Conservation (phyloP, 106 monocot species). For the Chionographis japonica region DNA sequence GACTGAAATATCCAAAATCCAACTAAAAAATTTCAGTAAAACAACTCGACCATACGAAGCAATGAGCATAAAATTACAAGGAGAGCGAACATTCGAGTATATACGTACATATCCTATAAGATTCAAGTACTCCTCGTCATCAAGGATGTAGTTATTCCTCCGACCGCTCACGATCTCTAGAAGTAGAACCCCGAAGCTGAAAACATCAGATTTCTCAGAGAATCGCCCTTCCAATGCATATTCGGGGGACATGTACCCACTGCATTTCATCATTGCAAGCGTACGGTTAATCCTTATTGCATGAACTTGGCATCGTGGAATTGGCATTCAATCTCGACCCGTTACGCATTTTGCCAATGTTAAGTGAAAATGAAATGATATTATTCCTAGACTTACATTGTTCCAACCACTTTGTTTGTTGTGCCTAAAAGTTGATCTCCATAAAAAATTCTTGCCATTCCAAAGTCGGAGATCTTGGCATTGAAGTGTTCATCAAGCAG, state of each 20-base stretch:
- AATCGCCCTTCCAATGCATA: constrained; percentile 5
- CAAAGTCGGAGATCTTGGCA: constrained; percentile 10
- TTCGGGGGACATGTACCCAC: constrained; percentile 7
- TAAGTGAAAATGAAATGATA: too few species aligned
- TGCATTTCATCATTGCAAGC: neutral
- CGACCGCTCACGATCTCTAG: constrained; percentile 6
- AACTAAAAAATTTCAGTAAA: too few species aligned
- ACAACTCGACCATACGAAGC: neutral
- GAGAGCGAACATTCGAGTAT: neutral
- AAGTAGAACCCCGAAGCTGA: constrained; percentile 12
- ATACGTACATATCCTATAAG: constrained; percentile 11
- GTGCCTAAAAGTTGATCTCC: constrained; percentile 3
- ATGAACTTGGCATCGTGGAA: too few species aligned
- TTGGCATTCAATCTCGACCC: too few species aligned
- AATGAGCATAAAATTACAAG: neutral
- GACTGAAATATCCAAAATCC: constrained; percentile 6
- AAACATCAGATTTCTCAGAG: constrained; percentile 9
- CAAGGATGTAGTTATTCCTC: constrained; percentile 2
- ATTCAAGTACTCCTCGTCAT: neutral
- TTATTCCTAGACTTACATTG: constrained; percentile 1
- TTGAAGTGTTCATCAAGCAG: constrained; percentile 5
- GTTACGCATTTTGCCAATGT: too few species aligned
- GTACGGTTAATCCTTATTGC: too few species aligned
- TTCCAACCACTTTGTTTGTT: constrained; percentile 6
- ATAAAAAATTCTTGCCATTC: constrained; percentile 7